A percentile compares a stretch with the other conserved stretches of the same genome.
These are phyloP conservation scores for Hura crepitans DNA, from an alignment of 441 rosid species.

Conservation along the genomic window DNA sequence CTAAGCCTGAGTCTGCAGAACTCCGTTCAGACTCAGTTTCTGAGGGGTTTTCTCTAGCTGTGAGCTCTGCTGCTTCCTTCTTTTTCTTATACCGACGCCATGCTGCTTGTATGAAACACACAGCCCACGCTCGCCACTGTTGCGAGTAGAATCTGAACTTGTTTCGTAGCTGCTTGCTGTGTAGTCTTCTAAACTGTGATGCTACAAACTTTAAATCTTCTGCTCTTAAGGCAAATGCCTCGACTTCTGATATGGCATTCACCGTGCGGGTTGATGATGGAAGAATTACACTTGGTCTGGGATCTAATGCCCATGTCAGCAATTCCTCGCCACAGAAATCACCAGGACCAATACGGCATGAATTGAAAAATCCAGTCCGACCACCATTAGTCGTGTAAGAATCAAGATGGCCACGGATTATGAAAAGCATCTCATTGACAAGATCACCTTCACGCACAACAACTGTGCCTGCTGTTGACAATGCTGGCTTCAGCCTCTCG, in stretches of 20 bases:
- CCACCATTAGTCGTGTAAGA: conserved; percentile 85
- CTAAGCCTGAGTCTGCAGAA: conserved; percentile 22
- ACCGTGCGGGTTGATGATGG: conserved; percentile 77
- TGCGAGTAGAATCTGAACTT: conserved; percentile 83
- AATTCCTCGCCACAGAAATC: conserved; percentile 90
- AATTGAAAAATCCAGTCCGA: conserved; percentile 72
- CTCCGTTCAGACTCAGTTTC: conserved; percentile 24
- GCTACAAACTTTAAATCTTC: conserved; percentile 81
- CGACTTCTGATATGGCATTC: conserved; percentile 62
- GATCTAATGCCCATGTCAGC: conserved; percentile 47
- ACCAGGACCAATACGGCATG: conserved; percentile 62
- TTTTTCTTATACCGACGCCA: conserved; percentile 69
- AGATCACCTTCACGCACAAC: conserved; percentile 83
- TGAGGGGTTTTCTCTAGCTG: conserved; percentile 41
- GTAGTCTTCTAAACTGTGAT: conserved; percentile 71
- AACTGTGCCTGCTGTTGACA: conserved; percentile 56
- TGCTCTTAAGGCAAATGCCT: conserved; percentile 73
- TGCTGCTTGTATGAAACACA: conserved; percentile 74
- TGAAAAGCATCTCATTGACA: conserved; percentile 77
- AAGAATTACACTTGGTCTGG: conserved; percentile 46
- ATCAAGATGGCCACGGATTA: conserved; percentile 70
- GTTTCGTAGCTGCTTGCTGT: conserved; percentile 70
- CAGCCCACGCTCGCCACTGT: conserved; percentile 85
- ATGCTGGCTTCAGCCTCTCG: conserved; percentile 61
- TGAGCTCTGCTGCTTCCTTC: conserved; percentile 47